phyloP scores from a whole-genome alignment of 768 basidiomycete species.

The Boletus reticuloceps region DNA sequence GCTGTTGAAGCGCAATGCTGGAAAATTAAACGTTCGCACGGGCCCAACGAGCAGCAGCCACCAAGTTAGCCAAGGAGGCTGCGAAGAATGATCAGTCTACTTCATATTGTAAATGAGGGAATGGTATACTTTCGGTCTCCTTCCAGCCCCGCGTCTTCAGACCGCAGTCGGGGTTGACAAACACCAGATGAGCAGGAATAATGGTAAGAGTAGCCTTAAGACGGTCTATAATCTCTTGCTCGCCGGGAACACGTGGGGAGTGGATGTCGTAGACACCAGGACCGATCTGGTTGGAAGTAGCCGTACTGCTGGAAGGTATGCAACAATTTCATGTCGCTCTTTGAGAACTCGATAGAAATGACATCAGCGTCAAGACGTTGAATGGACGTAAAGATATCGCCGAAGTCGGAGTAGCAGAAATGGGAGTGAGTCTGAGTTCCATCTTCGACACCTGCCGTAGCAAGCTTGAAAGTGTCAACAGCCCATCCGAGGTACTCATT shows the following conservation, averaged over 20 bases:
- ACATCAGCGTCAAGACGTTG: conserved; percentile 97
- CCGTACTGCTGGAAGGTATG: conserved; percentile 92
- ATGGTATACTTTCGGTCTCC: conserved; percentile 75
- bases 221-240: conserved; percentile 93
- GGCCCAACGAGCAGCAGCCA: conserved; percentile 91
- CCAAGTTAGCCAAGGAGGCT: conserved; percentile 83
- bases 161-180: conserved; percentile 98
- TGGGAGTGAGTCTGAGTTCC: conserved; percentile 97
- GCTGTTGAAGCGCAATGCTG: conserved; percentile 86
- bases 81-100: conserved; percentile 7
- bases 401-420: conserved; percentile 99
- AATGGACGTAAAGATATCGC: conserved; percentile 97
- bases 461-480: conserved; percentile 96
- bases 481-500: conserved; percentile 96
- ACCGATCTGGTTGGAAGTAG: conserved; percentile 96
- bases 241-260: conserved; percentile 94
- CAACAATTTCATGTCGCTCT: conserved; percentile 97
- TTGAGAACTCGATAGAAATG: conserved; percentile 98
- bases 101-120: neutral
- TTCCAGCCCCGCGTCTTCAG: conserved; percentile 99
- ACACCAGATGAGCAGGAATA: conserved; percentile 77
- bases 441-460: conserved; percentile 94
- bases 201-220: conserved; percentile 80
- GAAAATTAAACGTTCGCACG: conserved; percentile 69
- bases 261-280: conserved; percentile 99